Evolutionary conservation across 805 yeast genomes (phyloP), one percentile per base, ranked within the genome.

Genomic region (Priceomyces medius): DNA sequence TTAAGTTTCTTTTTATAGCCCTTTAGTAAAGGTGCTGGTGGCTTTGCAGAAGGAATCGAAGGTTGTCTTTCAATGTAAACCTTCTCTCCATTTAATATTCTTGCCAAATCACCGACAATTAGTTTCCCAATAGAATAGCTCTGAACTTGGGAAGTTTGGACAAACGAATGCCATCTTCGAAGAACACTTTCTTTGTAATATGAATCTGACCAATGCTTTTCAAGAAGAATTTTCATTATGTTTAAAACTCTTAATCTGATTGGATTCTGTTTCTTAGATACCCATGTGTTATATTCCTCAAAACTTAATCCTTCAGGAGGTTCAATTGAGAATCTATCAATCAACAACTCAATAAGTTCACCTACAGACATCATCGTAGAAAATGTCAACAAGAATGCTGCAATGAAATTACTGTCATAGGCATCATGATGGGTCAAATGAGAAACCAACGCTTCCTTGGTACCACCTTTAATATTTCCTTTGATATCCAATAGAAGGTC

Each of bases 221-320:
- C 82, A 19, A 87, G 68, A 53, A 89, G 71, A 12, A 79, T 64
- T 50, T 77, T 80, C 79, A 89, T 76, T 19, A 84, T 71, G 45
- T 79, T 79, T 44, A 85, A 70, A 7, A 85, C 85, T 43, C 87
- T 72, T 18, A 75, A 53, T 41, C 88, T 77, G 23, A 85, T 81
- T 1, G 87, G 88, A 43, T 68, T 71, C 44, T 83, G 79, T 54
- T 87, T 87, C 54, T 76, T 77, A 31, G 80, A 79, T 7, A 81
- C 71, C 97, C 97, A 88, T 7, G 73, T 63, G 34, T 80, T 78
- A 58, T 85, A 87, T 54, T 88, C 95, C 46, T 85, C 95, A 55
- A 80, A 86, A 44, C 86, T 79, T 45, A 91, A 64, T 0, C 95
- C 96, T 54, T 87, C 96, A 0, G 97, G 97, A 17, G 96, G 93